These are phyloP conservation scores for Bocquillonia castaneifolia DNA, from an alignment of 441 rosid species.

Conservation along the genomic window DNA sequence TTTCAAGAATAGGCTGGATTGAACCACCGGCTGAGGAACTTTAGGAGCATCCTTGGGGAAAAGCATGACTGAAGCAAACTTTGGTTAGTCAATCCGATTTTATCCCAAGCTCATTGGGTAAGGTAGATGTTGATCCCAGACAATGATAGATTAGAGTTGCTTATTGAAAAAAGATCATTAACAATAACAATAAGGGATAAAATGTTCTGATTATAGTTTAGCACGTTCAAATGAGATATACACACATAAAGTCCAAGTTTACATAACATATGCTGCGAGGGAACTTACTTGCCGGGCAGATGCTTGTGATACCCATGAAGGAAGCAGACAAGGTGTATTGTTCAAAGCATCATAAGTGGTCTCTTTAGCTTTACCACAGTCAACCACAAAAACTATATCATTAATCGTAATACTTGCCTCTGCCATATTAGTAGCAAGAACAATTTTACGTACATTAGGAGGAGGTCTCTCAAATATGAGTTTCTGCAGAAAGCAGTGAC, in stretches of 20 bases:
- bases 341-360: conserved; percentile 97
- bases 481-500: conserved; percentile 51
- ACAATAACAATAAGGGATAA: background rate
- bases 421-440: conserved; percentile 99
- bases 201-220: background rate
- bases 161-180: background rate
- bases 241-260: background rate
- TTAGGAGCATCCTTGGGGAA: too few relatives aligned
- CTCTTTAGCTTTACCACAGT: conserved; percentile 99
- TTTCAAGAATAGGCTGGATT: too few relatives aligned
- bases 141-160: too few relatives aligned
- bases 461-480: conserved; percentile 85
- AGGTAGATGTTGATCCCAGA: too few relatives aligned
- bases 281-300: conserved; percentile 81
- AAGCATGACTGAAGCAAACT: too few relatives aligned
- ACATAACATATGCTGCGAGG: conserved; percentile 13
- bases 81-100: too few relatives aligned
- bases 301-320: conserved; percentile 98
- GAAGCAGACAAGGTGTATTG: conserved; percentile 95
- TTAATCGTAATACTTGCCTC: conserved; percentile 98
- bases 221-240: background rate
- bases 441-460: conserved; percentile 77
- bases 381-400: conserved; percentile 91
- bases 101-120: too few relatives aligned
- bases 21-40: too few relatives aligned